Evolutionary conservation across 176 grass and related monocot species (phyloP).

Genomic region (Juncus effusus): DNA sequence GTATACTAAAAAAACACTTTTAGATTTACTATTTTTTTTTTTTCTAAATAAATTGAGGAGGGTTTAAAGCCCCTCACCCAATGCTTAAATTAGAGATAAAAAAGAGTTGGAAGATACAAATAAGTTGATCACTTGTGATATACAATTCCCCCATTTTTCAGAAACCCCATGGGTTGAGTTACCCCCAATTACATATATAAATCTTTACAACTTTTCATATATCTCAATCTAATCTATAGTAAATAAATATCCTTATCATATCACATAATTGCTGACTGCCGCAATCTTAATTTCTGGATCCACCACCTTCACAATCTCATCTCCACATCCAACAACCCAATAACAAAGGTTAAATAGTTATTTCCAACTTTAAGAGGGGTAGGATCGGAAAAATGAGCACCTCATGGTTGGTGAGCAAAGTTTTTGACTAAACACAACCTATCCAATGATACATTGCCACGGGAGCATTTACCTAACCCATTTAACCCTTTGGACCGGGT

Average conservation of each 20-base stretch:
- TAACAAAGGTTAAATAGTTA: neutral
- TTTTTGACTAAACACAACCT: conserved; percentile 8
- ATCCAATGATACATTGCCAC: neutral
- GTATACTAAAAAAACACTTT: no score
- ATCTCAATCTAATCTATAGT: no score
- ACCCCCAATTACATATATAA: no score
- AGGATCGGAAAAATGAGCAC: neutral
- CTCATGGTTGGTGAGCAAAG: conserved; percentile 22
- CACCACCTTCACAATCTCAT: neutral
- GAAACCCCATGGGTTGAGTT: no score
- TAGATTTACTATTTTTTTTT: no score
- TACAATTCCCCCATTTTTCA: no score
- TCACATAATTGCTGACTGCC: neutral
- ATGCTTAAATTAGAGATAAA: no score
- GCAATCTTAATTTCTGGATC: neutral
- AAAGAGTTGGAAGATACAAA: no score
- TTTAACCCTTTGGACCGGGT: neutral
- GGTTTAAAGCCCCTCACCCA: no score
- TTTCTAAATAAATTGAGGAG: no score
- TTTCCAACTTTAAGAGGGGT: conserved; percentile 1
- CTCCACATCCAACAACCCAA: neutral
- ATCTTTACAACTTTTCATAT: no score
- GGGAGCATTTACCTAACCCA: conserved; percentile 16
- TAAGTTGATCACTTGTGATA: no score
- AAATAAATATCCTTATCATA: neutral